Percentiles rank a stretch among this genome's conserved stretches.
These are phyloP conservation scores for Orbilia blumenaviensis DNA, from an alignment of 2,329 filamentous ascomycete species.

Conservation along the genomic window DNA sequence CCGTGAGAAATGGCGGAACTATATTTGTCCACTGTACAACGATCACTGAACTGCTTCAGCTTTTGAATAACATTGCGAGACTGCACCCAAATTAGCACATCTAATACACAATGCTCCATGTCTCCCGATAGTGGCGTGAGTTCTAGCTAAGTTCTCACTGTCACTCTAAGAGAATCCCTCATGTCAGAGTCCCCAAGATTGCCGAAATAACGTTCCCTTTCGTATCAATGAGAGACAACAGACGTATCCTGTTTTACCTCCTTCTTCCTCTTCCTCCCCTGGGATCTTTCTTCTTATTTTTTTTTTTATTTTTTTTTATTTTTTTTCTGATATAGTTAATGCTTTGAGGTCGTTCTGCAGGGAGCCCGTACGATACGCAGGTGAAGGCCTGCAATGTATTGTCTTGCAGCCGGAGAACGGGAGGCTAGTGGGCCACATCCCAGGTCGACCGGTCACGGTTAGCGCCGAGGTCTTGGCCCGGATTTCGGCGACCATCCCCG, in stretches of 20 bases:
- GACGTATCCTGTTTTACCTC: too few species aligned
- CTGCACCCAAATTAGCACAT: not conserved
- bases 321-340: too few species aligned
- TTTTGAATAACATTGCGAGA: constrained; percentile 6
- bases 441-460: too few species aligned
- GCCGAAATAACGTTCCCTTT: not conserved
- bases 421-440: too few species aligned
- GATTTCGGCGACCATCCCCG: not conserved
- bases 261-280: too few species aligned
- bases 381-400: too few species aligned
- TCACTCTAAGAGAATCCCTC: not conserved
- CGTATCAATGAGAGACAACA: not conserved
- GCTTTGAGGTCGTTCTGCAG: too few species aligned
- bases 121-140: constrained; percentile 16
- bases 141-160: not conserved
- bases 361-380: too few species aligned
- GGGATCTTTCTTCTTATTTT: too few species aligned
- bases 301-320: too few species aligned
- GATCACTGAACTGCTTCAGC: not conserved
- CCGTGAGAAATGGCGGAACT: not conserved
- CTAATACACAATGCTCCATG: not conserved
- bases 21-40: not conserved
- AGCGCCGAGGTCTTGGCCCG: too few species aligned
- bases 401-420: too few species aligned
- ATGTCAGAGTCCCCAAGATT: not conserved